Percentiles rank a stretch among this genome's conserved stretches.
Conservation (phyloP, 805 yeast species). For the Cyberlindnera misumaiensis region DNA sequence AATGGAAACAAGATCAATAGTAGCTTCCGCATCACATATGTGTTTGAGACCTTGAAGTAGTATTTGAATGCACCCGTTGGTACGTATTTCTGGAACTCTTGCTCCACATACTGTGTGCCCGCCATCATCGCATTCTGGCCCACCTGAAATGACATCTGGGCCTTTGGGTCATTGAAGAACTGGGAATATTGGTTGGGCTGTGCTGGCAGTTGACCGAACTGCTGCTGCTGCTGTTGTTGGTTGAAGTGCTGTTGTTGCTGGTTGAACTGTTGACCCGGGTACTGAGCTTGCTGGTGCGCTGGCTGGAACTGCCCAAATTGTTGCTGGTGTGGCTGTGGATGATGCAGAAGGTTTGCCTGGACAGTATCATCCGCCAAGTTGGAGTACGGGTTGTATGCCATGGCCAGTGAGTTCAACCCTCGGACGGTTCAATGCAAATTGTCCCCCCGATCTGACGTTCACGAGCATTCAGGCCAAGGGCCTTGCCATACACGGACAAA, state of each 20-base stretch:
- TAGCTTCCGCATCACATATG: conserved; percentile 73
- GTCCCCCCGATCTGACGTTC: no score
- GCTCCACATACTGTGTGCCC: conserved; percentile 73
- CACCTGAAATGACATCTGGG: conserved; percentile 80
- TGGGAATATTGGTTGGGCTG: conserved; percentile 14
- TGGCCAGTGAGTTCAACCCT: no score
- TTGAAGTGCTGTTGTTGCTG: conserved; percentile 15
- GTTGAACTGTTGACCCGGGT: conserved; percentile 6
- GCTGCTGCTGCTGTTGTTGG: conserved; percentile 17
- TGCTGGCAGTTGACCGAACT: conserved; percentile 12
- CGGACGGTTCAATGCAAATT: no score
- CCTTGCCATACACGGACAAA: no score
- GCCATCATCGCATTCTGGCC: conserved; percentile 81
- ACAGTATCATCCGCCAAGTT: conserved; percentile 18
- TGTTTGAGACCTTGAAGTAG: conserved; percentile 88
- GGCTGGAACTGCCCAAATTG: conserved; percentile 7
- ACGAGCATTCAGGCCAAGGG: no score
- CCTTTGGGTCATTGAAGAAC: conserved; percentile 69
- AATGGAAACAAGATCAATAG: conserved; percentile 78
- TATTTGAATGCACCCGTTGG: conserved; percentile 57
- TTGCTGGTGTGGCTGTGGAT: conserved; percentile 22
- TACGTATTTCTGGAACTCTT: conserved; percentile 43
- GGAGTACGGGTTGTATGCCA: conserved; percentile 45
- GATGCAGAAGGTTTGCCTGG: conserved; percentile 16
- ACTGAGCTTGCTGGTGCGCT: conserved; percentile 7